phyloP scores from a whole-genome alignment of 805 yeast species.

The Myxozyma lipomycoides region DNA sequence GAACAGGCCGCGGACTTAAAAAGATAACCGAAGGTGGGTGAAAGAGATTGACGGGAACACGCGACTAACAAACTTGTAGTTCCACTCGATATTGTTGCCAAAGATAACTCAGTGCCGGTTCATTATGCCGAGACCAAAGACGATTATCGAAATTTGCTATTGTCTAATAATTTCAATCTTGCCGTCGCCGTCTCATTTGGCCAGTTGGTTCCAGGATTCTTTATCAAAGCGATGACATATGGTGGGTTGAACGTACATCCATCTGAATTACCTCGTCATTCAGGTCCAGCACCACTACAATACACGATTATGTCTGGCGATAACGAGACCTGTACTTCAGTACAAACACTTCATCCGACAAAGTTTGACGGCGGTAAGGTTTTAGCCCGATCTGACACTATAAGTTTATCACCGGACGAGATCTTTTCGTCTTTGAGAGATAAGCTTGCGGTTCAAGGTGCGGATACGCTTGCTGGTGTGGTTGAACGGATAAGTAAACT shows the following conservation, averaged over 20 bases:
- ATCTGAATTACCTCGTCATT: constrained; percentile 71
- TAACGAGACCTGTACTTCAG: constrained; percentile 68
- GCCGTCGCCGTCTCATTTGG: constrained; percentile 95
- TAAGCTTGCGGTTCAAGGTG: constrained; percentile 59
- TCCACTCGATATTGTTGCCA: constrained; percentile 14
- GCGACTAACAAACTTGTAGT: constrained; percentile 4
- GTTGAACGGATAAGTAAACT: constrained; percentile 36
- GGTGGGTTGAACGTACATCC: constrained; percentile 94
- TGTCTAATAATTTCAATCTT: constrained; percentile 46
- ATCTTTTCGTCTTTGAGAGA: constrained; percentile 46
- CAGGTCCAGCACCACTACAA: constrained; percentile 91
- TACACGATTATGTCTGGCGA: constrained; percentile 66
- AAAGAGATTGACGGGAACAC: constrained; percentile 35
- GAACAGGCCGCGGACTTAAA: constrained; percentile 54
- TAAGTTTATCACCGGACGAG: constrained; percentile 44
- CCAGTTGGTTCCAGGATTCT: constrained; percentile 61
- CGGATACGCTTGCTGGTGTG: constrained; percentile 49
- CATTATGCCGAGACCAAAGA: constrained; percentile 50
- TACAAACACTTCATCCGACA: constrained; percentile 86
- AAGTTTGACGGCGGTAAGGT: constrained; percentile 78
- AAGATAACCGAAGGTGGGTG: constrained; percentile 51
- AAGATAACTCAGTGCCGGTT: constrained; percentile 35
- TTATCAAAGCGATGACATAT: constrained; percentile 47
- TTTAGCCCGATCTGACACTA: constrained; percentile 51
- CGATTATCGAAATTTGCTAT: constrained; percentile 37